phyloP scores from a whole-genome alignment of 2,329 filamentous ascomycete genomes.

The Phaeosphaeria sp. region DNA sequence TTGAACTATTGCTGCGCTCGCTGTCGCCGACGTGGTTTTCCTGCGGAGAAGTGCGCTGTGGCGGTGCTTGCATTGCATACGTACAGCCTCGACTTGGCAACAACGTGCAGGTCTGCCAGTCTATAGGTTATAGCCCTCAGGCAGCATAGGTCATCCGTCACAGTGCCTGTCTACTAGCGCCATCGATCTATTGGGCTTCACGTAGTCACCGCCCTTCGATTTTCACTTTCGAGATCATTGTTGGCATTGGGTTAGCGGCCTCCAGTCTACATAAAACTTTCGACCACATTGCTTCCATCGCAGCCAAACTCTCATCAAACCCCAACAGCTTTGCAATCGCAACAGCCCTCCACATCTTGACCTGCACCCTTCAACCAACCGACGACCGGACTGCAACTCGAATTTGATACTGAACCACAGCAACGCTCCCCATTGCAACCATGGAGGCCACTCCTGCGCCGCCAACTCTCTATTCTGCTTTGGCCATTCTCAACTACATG shows the following conservation, averaged over 20 bases:
- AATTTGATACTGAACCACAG: background rate
- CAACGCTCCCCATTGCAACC: slow-evolving; percentile 5
- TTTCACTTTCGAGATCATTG: background rate
- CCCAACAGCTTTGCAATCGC: background rate
- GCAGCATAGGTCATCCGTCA: background rate
- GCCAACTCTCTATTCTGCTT: slow-evolving; percentile 24
- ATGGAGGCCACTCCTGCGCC: slow-evolving; percentile 16
- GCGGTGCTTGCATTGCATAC: slow-evolving; percentile 13
- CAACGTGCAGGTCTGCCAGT: slow-evolving; percentile 3
- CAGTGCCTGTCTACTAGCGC: background rate
- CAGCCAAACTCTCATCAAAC: background rate
- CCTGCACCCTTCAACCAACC: background rate
- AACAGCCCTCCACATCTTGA: background rate
- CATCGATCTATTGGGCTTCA: background rate
- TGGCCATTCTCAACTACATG: slow-evolving; percentile 41
- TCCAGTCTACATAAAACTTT: background rate
- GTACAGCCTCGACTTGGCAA: slow-evolving; percentile 11
- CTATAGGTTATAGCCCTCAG: slow-evolving; percentile 1
- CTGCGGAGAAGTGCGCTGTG: slow-evolving; percentile 13
- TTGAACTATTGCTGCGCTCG: background rate
- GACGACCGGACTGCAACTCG: background rate
- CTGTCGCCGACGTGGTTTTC: slow-evolving; percentile 6
- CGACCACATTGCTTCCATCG: background rate
- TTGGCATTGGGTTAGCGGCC: background rate
- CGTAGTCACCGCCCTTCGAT: slow-evolving; percentile 2